Evolutionary conservation across 73 alveolate species (phyloP).

Genomic region (Paramecium primaurelia): DNA sequence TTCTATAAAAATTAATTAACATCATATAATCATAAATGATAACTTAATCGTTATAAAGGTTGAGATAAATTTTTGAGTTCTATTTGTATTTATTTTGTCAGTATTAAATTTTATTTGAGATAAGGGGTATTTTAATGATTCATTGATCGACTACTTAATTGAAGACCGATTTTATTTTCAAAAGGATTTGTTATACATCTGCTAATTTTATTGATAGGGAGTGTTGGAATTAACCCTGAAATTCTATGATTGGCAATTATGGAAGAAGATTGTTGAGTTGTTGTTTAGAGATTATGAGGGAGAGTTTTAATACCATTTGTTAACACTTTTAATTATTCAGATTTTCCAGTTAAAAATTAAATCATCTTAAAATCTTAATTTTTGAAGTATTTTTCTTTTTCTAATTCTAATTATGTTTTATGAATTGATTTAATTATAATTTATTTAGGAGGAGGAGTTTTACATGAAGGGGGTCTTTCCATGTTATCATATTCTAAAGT

Average conservation of each 20-base stretch:
- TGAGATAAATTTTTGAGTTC: not conserved
- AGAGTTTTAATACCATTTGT: not conserved
- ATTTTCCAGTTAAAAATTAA: not conserved
- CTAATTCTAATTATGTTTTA: not conserved
- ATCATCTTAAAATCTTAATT: not conserved
- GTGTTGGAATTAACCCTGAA: not conserved
- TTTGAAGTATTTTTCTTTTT: not conserved
- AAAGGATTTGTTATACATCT: not conserved
- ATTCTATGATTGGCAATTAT: not conserved
- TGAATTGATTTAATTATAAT: not conserved
- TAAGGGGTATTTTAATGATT: not conserved
- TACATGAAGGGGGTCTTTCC: conserved; percentile 24
- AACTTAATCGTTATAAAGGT: not conserved
- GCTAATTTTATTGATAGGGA: not conserved
- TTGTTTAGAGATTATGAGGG: not conserved
- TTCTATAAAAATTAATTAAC: not conserved
- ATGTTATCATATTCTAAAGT: not conserved
- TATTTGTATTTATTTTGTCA: not conserved
- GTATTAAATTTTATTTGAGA: not conserved
- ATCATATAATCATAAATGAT: not conserved
- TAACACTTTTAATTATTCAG: not conserved
- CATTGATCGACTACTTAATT: not conserved
- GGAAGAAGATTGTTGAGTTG: not conserved
- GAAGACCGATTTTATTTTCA: not conserved
- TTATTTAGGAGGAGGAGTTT: not conserved